Percentiles rank a stretch among this genome's conserved stretches.
phyloP scores from a whole-genome alignment of 78 protist genomes.

The Acrasis kona region DNA sequence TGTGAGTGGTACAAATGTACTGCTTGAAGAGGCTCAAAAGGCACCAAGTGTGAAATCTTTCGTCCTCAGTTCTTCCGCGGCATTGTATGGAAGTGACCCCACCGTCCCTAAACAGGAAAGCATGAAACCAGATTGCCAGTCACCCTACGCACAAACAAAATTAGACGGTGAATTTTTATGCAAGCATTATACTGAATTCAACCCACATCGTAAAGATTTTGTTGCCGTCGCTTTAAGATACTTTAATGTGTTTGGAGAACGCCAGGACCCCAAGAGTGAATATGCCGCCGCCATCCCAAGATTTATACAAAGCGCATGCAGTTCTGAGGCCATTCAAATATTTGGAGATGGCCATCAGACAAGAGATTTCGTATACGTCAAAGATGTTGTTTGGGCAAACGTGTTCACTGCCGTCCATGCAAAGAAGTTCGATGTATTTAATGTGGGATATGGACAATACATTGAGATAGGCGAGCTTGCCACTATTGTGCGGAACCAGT shows the following conservation, averaged over 20 bases:
- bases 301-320: conserved; percentile 3
- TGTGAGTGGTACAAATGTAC: background rate
- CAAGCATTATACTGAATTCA: background rate
- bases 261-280: conserved; percentile 26
- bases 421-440: background rate
- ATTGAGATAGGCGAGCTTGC: conserved; percentile 10
- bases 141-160: conserved; percentile 38
- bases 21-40: conserved; percentile 12
- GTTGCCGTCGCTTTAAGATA: background rate
- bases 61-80: conserved; percentile 14
- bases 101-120: background rate
- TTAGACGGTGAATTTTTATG: conserved; percentile 10
- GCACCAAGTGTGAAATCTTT: background rate
- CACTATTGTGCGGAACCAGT: background rate
- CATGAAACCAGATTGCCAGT: background rate
- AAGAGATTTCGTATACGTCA: conserved; percentile 26
- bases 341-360: conserved; percentile 46
- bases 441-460: conserved; percentile 9
- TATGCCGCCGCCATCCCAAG: conserved; percentile 28
- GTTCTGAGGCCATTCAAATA: background rate
- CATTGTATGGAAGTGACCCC: conserved; percentile 18
- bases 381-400: conserved; percentile 15
- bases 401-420: background rate
- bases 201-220: background rate
- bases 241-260: conserved; percentile 34